These are phyloP conservation scores for Lagenidium sp. DNA, from an alignment of 352 stramenopile species.

Conservation along the genomic window DNA sequence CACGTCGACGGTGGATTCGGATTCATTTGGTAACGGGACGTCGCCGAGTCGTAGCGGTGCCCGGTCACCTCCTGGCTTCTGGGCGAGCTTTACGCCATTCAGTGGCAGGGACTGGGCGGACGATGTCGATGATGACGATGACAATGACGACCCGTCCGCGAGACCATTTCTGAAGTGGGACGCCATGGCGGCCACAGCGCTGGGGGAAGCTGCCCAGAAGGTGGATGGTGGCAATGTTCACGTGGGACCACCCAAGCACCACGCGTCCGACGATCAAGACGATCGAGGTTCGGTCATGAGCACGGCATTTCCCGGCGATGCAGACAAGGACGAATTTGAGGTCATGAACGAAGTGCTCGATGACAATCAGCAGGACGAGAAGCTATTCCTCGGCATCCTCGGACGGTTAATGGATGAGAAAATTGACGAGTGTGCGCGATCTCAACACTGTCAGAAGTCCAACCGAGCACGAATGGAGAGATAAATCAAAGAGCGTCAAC, in stretches of 20 bases:
- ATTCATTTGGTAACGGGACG: constrained; percentile 4
- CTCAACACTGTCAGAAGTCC: not conserved
- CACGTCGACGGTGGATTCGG: constrained; percentile 1
- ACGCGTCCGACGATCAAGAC: constrained; percentile 3
- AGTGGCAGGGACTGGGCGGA: constrained; percentile 26
- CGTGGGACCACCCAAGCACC: no score
- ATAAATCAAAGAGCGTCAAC: no score
- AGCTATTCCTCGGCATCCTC: constrained; percentile 62
- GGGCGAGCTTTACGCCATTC: constrained; percentile 66
- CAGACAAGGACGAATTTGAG: constrained; percentile 73
- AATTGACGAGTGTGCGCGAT: constrained; percentile 23
- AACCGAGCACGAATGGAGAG: constrained; percentile 1
- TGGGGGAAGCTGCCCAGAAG: constrained; percentile 31
- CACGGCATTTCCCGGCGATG: constrained; percentile 22
- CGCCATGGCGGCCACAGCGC: constrained; percentile 40
- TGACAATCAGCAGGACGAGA: constrained; percentile 52
- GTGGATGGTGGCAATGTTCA: constrained; percentile 1
- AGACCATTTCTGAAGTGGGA: constrained; percentile 42
- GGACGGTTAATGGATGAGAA: constrained; percentile 57
- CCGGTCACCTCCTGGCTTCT: constrained; percentile 65
- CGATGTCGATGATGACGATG: constrained; percentile 39
- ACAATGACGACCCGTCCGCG: constrained; percentile 16
- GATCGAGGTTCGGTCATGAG: constrained; percentile 14
- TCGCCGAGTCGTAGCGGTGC: constrained; percentile 35
- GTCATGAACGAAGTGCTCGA: constrained; percentile 54